Base-by-base conservation (phyloP, 176 grass and related monocot genomes). In the Carex myosuroides region DNA sequence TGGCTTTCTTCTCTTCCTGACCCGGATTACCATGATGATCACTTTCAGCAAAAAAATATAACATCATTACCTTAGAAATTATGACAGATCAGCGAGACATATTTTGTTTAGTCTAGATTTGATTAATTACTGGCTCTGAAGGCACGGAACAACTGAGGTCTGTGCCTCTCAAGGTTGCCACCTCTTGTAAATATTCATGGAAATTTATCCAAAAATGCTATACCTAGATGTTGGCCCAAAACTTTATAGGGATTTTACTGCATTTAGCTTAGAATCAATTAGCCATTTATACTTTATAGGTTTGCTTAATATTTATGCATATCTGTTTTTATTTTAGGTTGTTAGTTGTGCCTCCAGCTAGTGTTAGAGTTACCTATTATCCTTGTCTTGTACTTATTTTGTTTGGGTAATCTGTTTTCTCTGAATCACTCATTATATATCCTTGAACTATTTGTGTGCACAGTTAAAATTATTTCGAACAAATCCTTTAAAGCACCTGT, bases 1-100 rank as follows among this genome's bases (percentile, higher is more conserved):
- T 90, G 92, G 90, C 88, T 92, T 90, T 89, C 88, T 86, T 91
- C 86, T 59, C 68, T 90, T 30, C 86, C 91, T 83, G 89, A 84
- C 81, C 89, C 12, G n/a, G 17, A 54, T 54, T n/a, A 26, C 20
- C 8, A 12, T 21, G 48, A 76, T 76, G 52, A 50, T 76, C 37
- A 53, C 9, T 54, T 53, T 24, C 41, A 76, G 48, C 71, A 50
- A 21, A 2, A 13, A 42, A 50, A 50, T 44, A 53, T 33, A 13
- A 26, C 16, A 22, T 21, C 11, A 21, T 76, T 76, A 54, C 55
- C 30, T 72, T 4, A 72, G 33, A 41, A 18, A 72, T 35, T 18
- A 44, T 18, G 68, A 71, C 30, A 70, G 67, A 42, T 61, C 59
- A 61, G 59, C 5, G 39, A 8, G 41, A 50, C 8, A 1, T 26